Evolutionary conservation across 129 eudicot species (phyloP), one percentile per base, ranked within the genome.

Genomic region (Helianthus tuberosus): DNA sequence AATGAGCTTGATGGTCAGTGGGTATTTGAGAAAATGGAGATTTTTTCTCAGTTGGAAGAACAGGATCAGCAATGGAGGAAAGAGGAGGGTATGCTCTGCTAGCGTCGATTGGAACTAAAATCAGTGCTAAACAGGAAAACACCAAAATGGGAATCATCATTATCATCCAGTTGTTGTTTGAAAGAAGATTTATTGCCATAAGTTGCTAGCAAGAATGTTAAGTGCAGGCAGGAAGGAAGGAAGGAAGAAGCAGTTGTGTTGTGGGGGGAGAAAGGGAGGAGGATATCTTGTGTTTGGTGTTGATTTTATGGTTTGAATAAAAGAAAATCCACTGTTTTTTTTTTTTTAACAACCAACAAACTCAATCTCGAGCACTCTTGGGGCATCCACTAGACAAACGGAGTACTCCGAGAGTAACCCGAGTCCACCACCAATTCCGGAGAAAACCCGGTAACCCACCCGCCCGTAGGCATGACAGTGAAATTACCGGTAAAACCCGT

Each of bases 21-120:
- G 90, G 82, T 50, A 82, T 71, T 54, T 78, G 89, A 61, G 91
- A 84, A 85, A 85, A 78, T 50, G 93, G 98, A 59, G 84, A 96
- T n/a, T 83, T 77, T 69, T 87, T 81, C 75, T 92, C 87, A 23
- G 91, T 85, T 16, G 96, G 96, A 81, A 90, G 84, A 83, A 90
- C 87, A 9, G 96, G 96, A 70, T 87, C 94, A 66, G 87, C 55
- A 54, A 75, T 43, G 57, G 80, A 71, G 54, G 89, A 71, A 60
- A 76, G 80, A 38, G 94, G 94, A 9, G 96, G 89, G 77, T 80
- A 78, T 20, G 88, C 74, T n/a, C 77, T 69, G 36, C 32, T 80
- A 20, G 84, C 89, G 61, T 77, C 80, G 46, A 74, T 51, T 51
- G 84, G 90, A 62, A 68, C 63, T 23, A 83, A 64, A 68, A 69